Conservation (phyloP, 768 basidiomycete species). For the Leccinum subgranulosum region DNA sequence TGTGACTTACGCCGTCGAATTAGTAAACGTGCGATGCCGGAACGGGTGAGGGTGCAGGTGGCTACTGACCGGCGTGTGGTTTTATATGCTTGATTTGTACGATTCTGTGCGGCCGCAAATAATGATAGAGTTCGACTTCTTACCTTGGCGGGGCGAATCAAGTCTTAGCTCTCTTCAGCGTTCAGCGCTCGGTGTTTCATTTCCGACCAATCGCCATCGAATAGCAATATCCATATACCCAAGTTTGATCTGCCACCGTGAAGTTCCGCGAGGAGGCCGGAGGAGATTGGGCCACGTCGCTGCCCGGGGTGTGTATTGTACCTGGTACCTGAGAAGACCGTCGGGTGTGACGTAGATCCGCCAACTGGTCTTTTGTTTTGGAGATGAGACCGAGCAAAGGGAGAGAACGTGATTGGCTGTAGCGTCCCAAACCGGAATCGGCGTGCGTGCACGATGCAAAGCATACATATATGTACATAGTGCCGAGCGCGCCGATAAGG, state of each 20-base stretch:
- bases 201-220: constrained; percentile 7
- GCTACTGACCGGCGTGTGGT: not conserved
- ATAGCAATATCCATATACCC: not conserved
- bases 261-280: not conserved
- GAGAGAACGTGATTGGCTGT: not conserved
- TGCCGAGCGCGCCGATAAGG: not conserved
- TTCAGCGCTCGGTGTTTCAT: not conserved
- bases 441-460: not conserved
- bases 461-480: not conserved
- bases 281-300: not conserved
- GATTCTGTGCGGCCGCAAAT: not conserved
- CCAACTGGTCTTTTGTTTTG: not conserved
- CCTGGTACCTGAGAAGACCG: not conserved
- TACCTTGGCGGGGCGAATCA: not conserved
- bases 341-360: not conserved
- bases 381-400: not conserved
- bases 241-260: not conserved
- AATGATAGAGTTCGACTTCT: constrained; percentile 11
- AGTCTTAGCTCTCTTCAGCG: not conserved
- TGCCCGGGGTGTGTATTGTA: not conserved
- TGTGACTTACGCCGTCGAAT: not conserved
- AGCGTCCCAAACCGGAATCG: not conserved
- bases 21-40: constrained; percentile 14
- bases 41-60: not conserved
- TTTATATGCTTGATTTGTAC: constrained; percentile 15